Base-by-base conservation (phyloP, 192 early-diverging fungal species). In the Backusella morwellensis region DNA sequence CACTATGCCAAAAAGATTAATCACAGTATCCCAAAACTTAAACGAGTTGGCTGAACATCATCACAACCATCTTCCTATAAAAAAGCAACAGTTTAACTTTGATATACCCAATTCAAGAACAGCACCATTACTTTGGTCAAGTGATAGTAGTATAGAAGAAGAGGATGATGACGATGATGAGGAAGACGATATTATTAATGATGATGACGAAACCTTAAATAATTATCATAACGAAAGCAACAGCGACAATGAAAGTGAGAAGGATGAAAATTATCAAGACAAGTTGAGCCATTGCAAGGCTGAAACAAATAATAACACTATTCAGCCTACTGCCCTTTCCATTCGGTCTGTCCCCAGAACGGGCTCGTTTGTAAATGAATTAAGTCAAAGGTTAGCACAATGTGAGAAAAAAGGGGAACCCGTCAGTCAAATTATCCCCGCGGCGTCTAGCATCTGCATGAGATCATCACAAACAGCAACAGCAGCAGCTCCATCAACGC, bases 301-400 rank as follows among this genome's bases (percentile, higher is more conserved):
- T 12, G 56, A 63, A 63, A 29, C 26, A 29, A 63, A 14, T 63
- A 63, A 63, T 63, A 63, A 26, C 26, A 3, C 26, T 29, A 63
- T 63, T 63, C 56, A 63, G 56, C 56, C 26, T 63, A 32, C 52
- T 36, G 3, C 35, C 9, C 9, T 73, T 19, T 34, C 35, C 42
- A 41, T 40, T 29, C 21, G 38, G 14, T 15, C 66, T 14, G 74
- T 75, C 17, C 74, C 74, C 34, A 38, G 74, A 68, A 75, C 74
- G 34, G 74, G 74, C 23, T 75, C 74, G 23, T 75, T 75, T 68
- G 66, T 75, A 68, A 66, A 66, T 32, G 74, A 75, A 41, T 42
- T 75, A 32, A 75, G 74, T 47, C 52, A 67, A 21, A 36, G 74
- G 7, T 12, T 75, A 52, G 74, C 56, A 17, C 63, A 67, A 47